These are phyloP conservation scores for Cercospora berteroae DNA, from an alignment of 2,329 filamentous ascomycete genomes.

Conservation along the genomic window DNA sequence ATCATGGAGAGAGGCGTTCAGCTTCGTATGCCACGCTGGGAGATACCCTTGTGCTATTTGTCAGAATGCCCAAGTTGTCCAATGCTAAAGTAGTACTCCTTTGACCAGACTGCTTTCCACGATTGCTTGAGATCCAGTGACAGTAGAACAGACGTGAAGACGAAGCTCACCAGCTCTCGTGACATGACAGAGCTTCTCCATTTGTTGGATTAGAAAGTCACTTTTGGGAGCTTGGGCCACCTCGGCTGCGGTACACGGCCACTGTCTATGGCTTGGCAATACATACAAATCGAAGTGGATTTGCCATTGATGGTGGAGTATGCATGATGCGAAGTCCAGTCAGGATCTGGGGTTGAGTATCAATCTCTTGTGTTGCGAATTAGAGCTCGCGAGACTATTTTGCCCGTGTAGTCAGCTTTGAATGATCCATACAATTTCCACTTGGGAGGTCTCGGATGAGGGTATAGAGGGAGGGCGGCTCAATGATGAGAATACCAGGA, in stretches of 20 bases:
- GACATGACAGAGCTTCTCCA: not conserved
- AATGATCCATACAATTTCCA: not conserved
- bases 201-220: not conserved
- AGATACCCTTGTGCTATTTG: not conserved
- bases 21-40: not conserved
- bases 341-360: not conserved
- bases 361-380: not conserved
- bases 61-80: not conserved
- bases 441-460: not conserved
- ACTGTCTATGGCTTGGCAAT: not conserved
- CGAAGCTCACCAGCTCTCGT: not conserved
- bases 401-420: too few species aligned
- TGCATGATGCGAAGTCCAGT: not conserved
- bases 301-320: not conserved
- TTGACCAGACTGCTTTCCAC: too few species aligned
- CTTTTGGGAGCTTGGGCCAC: not conserved
- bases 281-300: not conserved
- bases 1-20: not conserved
- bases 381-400: not conserved
- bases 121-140: too few species aligned
- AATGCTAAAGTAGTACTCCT: too few species aligned
- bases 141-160: not conserved
- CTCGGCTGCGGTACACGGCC: not conserved
- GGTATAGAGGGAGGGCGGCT: too few species aligned
- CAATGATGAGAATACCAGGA: not conserved